Evolutionary conservation across 169 alveolate genomes (phyloP), one percentile per base, ranked within the genome.

Genomic region (Cryptosporidium xiaoi): DNA sequence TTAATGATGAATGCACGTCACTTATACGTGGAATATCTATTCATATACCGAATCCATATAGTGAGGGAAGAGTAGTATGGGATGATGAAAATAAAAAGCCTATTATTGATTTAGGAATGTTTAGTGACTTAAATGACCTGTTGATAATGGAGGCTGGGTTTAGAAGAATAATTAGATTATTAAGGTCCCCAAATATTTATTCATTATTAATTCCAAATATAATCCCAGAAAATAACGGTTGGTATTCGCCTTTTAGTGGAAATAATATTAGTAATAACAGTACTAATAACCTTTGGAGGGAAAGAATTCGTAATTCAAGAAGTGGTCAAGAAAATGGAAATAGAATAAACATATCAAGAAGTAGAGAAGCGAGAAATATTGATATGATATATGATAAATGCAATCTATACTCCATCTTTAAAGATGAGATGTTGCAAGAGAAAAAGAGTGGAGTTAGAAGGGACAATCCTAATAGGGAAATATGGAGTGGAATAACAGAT

Each of bases 41-140:
- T n/a, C 68, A 62, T 48, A 27, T 56, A 18, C 69, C 84, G 27
- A 56, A 71, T 29, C 84, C 84, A 18, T 71, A 71, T 71, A 71
- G 84, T 71, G 68, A 56, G 44, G 84, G 84, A 8, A 67, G 36
- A 24, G 62, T 71, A 16, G 16, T 71, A 18, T 71, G 84, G 84
- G 84, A 71, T 55, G 84, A 51, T 4, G 5, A 24, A 29, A 33
- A 55, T 16, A 44, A 44, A 40, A 71, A 10, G 7, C 84, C 84
- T 16, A 51, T 20, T 12, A 56, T 71, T 29, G 20, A 40, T 29
- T 44, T 71, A 3, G 68, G 84, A 0, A 12, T 71, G 8, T 40
- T 71, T n/a, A 67, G 51, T n/a, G 69, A 71, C 16, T n/a, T 71
- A 15, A 71, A 56, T 33, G 84, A 71, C 29, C 8, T 71, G n/a